Base-by-base conservation (phyloP, 139 green algal species). In the Bryopsis sp. region DNA sequence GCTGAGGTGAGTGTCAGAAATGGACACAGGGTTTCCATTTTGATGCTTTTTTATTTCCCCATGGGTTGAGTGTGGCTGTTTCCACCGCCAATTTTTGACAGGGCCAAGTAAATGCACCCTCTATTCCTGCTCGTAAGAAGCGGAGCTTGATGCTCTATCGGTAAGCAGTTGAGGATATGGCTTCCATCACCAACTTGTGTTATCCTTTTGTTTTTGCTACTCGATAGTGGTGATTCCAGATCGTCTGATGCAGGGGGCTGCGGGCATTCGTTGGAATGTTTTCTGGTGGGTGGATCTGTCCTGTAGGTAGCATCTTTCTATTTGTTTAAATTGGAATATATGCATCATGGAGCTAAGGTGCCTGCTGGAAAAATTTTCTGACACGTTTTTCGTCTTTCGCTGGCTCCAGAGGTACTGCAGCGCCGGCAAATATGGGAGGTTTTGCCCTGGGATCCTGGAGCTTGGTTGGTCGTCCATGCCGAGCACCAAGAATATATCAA, bases 401-500 rank as follows among this genome's bases (percentile, higher is more conserved):
- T 63, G 54, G 34, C 28, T 48, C 31, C 33, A 67, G 59, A 67
- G 34, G 7, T 67, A 11, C 19, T 24, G 7, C 28, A 24, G 59
- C 29, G 59, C 5, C 29, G 33, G 19, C 29, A 67, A 31, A 39
- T 67, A 6, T 67, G 59, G 59, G 59, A 67, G 59, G 29, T 39
- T 67, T 31, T 67, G 15, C 59, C 59, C 19, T 67, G 59, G 59
- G 59, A 67, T 46, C 59, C 59, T n/a, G 33, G 29, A 22, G 59
- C 59, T 22, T 67, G 59, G 59, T 19, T 67, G 7, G 6, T 67
- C 5, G 59, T 67, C 19, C 59, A 67, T 47, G 31, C 59, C 19
- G 59, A 67, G 59, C 59, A 67, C 33, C 59, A 67, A 67, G 59
- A 67, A 47, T 67, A 67, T 24, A n/a, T 67, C 7, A 63, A 19